Conservation (phyloP, 257 asterid species). For the Primulina tabacum region DNA sequence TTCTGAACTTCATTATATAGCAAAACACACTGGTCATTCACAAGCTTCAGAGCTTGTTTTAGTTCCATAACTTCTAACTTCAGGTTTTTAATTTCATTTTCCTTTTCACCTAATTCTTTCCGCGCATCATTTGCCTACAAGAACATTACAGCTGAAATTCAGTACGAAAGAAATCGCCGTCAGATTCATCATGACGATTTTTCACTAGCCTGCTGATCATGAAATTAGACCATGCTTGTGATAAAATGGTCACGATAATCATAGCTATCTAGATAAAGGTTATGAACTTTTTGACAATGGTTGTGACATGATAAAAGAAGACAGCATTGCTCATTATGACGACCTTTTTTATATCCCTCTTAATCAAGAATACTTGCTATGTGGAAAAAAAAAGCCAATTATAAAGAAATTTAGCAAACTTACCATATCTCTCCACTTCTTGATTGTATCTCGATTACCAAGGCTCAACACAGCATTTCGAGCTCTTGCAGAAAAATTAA, state of each 20-base stretch:
- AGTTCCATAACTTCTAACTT: constrained; percentile 62
- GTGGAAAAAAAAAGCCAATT: constrained; percentile 12
- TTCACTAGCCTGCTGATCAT: constrained; percentile 20
- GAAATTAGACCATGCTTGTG: constrained; percentile 18
- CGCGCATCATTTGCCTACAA: constrained; percentile 94
- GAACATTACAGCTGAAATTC: constrained; percentile 26
- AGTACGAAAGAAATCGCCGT: constrained; percentile 13
- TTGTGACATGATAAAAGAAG: constrained; percentile 8
- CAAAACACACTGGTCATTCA: constrained; percentile 87
- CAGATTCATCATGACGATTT: constrained; percentile 18
- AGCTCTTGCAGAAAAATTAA: constrained; percentile 89
- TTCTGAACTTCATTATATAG: constrained; percentile 96
- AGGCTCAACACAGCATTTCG: constrained; percentile 81
- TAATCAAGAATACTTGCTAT: constrained; percentile 2
- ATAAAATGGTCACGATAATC: constrained; percentile 14
- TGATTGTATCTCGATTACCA: constrained; percentile 91
- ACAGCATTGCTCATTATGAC: constrained; percentile 16
- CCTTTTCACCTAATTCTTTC: constrained; percentile 83
- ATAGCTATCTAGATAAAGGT: constrained; percentile 19
- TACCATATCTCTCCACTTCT: constrained; percentile 96
- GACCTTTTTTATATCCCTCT: constrained; percentile 12
- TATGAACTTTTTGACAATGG: constrained; percentile 8
- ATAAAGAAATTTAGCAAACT: constrained; percentile 36
- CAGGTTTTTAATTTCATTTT: constrained; percentile 65
- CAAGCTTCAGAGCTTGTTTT: constrained; percentile 68